phyloP scores from a whole-genome alignment of 108 stramenopile species.

The Pseudonitzschia multiseries region DNA sequence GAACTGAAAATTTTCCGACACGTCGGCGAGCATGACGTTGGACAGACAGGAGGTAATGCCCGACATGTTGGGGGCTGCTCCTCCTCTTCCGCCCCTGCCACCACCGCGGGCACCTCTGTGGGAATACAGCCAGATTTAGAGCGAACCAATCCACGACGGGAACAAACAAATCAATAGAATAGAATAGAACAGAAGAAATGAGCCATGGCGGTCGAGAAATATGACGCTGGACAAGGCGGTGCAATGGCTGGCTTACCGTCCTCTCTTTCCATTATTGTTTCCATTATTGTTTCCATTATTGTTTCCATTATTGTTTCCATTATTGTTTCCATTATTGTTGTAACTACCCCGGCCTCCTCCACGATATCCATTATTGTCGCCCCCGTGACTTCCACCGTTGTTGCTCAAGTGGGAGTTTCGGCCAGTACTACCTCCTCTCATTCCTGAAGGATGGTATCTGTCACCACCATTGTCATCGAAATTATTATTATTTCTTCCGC shows the following conservation, averaged over 20 bases:
- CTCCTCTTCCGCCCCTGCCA: constrained; percentile 22
- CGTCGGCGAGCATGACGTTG: constrained; percentile 38
- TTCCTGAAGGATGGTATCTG: background rate
- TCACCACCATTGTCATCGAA: constrained; percentile 7
- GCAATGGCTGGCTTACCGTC: background rate
- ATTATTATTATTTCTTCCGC: too few relatives aligned
- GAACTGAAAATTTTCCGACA: constrained; percentile 47
- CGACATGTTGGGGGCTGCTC: constrained; percentile 38
- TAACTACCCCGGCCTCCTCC: constrained; percentile 21
- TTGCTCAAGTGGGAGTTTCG: too few relatives aligned
- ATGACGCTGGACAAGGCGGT: background rate
- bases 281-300: too few relatives aligned
- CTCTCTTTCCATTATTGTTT: background rate
- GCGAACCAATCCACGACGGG: background rate
- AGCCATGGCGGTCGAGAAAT: too few relatives aligned
- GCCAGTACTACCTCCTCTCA: background rate
- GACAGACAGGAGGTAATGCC: constrained; percentile 29
- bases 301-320: background rate
- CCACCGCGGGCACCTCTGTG: constrained; percentile 26
- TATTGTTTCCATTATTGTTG: background rate
- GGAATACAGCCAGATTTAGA: background rate
- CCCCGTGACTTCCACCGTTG: background rate
- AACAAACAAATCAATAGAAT: background rate
- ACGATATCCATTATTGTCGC: background rate
- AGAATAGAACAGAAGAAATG: too few relatives aligned